These are phyloP conservation scores for Entomortierella lignicola DNA, from an alignment of 192 early-diverging fungal genomes.

Conservation along the genomic window DNA sequence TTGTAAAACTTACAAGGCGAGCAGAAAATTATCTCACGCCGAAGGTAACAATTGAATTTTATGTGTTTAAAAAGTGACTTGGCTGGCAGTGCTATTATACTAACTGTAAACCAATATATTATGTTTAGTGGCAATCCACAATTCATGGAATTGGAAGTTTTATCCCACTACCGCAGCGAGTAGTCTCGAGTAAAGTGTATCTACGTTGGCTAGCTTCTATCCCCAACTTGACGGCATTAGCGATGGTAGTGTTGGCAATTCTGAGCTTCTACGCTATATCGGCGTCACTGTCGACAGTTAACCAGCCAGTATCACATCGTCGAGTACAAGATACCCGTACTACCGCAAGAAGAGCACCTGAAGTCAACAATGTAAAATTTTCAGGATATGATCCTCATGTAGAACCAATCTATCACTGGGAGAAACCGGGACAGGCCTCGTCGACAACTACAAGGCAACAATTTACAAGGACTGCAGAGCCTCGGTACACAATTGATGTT, in stretches of 20 bases:
- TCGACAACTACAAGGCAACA: not conserved
- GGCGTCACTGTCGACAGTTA: not conserved
- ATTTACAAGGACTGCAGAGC: constrained; percentile 9
- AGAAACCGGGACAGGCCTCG: constrained; percentile 21
- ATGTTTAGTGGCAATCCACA: constrained; percentile 19
- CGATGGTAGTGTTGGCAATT: constrained; percentile 21
- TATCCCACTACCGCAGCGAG: constrained; percentile 16
- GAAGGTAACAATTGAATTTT: constrained; percentile 22
- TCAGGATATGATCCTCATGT: constrained; percentile 43
- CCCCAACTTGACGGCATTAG: constrained; percentile 26
- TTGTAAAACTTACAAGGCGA: constrained; percentile 27
- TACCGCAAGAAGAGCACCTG: not conserved
- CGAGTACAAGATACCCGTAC: constrained; percentile 3
- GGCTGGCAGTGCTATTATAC: too few relatives aligned
- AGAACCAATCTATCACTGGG: constrained; percentile 29
- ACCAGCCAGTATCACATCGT: not conserved
- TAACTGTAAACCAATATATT: too few relatives aligned
- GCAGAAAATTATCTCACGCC: constrained; percentile 20
- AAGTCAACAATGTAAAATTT: not conserved
- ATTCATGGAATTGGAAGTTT: not conserved
- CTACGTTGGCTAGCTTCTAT: constrained; percentile 39
- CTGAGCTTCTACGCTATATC: not conserved
- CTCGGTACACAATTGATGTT: constrained; percentile 42
- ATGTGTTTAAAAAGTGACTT: not conserved
- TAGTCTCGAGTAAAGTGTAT: constrained; percentile 22